phyloP scores from a whole-genome alignment of 2,329 filamentous ascomycete genomes.

The Samsoniella hepiali region DNA sequence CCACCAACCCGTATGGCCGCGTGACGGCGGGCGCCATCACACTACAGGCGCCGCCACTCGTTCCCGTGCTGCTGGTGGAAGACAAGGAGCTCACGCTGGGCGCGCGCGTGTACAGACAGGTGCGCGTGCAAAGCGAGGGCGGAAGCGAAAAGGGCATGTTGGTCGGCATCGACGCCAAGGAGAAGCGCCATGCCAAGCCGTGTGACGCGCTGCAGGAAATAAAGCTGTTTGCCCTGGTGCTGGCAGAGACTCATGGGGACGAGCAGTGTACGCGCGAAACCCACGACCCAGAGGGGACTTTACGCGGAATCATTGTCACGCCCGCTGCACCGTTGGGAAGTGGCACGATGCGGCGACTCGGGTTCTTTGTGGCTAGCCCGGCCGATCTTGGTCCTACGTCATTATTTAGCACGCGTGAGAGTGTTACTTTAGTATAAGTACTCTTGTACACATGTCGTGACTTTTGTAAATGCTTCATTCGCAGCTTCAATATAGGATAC shows the following conservation, averaged over 20 bases:
- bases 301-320: slow-evolving; percentile 2
- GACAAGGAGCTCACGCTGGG: not conserved
- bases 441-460: too few species aligned
- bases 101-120: not conserved
- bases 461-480: too few species aligned
- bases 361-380: not conserved
- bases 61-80: slow-evolving; percentile 6
- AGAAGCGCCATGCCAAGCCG: not conserved
- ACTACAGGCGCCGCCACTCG: not conserved
- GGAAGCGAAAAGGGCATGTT: not conserved
- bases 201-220: not conserved
- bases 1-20: not conserved
- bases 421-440: not conserved
- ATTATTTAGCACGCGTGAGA: not conserved
- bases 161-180: slow-evolving; percentile 6
- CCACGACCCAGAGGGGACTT: not conserved
- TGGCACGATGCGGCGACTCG: not conserved
- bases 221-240: slow-evolving; percentile 10
- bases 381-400: not conserved
- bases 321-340: not conserved
- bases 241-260: slow-evolving; percentile 4
- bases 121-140: not conserved
- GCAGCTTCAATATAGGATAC: too few species aligned
- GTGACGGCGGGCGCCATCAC: not conserved
- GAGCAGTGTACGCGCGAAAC: not conserved